Evolutionary conservation across 1,284 basidiomycete species (phyloP).

Genomic region (Ganoderma boninense): DNA sequence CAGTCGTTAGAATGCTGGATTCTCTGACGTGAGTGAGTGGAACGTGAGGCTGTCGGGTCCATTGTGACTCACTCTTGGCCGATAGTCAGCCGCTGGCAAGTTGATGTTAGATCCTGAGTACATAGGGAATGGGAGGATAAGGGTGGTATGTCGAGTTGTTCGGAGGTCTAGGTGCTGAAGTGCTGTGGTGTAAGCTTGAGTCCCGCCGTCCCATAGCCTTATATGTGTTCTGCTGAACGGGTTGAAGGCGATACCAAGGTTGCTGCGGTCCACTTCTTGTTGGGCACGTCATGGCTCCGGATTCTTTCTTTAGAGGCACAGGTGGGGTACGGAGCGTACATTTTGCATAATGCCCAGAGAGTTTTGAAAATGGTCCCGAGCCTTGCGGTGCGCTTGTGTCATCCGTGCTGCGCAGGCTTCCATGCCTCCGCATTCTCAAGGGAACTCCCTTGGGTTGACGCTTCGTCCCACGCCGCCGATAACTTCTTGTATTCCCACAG

Average conservation of each 20-base stretch:
- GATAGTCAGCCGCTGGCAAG: background rate
- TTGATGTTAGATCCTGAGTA: constrained; percentile 14
- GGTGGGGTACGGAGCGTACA: background rate
- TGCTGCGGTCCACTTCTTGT: constrained; percentile 10
- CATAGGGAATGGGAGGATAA: background rate
- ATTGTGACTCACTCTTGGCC: background rate
- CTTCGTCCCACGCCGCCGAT: constrained; percentile 6
- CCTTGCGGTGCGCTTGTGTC: background rate
- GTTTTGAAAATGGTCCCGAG: background rate
- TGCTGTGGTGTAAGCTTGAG: background rate
- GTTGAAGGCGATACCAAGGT: constrained; percentile 8
- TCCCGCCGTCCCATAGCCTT: background rate
- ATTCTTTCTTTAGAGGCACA: constrained; percentile 6
- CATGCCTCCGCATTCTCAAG: background rate
- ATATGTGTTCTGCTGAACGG: constrained; percentile 3
- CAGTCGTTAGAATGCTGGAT: background rate
- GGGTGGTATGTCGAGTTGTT: background rate
- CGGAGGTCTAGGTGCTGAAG: background rate
- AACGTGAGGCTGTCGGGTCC: background rate
- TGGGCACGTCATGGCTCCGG: background rate
- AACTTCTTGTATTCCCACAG: background rate
- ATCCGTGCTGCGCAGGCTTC: background rate
- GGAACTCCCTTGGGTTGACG: constrained; percentile 8
- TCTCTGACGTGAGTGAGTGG: background rate
- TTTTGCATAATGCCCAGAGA: background rate